Conservation (phyloP, 2,329 filamentous ascomycete genomes). For the Pestalotiopsis sp. region DNA sequence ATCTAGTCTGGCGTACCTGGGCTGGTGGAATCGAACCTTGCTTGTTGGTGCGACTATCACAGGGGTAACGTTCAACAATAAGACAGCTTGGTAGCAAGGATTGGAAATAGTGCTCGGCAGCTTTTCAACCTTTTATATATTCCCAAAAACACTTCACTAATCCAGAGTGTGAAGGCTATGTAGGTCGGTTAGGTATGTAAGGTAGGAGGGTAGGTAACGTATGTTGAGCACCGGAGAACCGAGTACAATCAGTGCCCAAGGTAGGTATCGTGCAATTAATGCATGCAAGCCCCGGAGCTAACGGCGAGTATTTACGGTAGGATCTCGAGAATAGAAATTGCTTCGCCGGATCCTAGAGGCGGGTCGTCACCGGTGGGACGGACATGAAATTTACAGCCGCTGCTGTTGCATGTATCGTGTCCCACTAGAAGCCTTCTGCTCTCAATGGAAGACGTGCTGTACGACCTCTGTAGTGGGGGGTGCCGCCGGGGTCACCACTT, state of each 20-base stretch:
- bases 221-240: not conserved
- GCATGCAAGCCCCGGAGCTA: not conserved
- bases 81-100: not conserved
- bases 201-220: not conserved
- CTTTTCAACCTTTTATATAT: not conserved
- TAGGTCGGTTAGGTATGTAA: not conserved
- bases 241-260: not conserved
- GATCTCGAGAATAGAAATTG: not conserved
- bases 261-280: not conserved
- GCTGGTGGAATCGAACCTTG: not conserved
- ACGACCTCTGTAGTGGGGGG: not conserved
- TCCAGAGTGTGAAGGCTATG: too few relatives aligned
- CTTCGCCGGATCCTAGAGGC: not conserved
- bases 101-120: not conserved
- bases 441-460: not conserved
- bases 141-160: too few relatives aligned
- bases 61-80: not conserved
- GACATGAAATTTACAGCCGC: not conserved
- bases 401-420: not conserved
- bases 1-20: not conserved
- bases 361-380: not conserved
- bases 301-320: not conserved
- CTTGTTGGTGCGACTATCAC: not conserved
- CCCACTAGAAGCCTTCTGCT: not conserved
- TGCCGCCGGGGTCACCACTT: not conserved